Base-by-base conservation (phyloP, 208 protist species). In the Trypanosoma grayi region DNA sequence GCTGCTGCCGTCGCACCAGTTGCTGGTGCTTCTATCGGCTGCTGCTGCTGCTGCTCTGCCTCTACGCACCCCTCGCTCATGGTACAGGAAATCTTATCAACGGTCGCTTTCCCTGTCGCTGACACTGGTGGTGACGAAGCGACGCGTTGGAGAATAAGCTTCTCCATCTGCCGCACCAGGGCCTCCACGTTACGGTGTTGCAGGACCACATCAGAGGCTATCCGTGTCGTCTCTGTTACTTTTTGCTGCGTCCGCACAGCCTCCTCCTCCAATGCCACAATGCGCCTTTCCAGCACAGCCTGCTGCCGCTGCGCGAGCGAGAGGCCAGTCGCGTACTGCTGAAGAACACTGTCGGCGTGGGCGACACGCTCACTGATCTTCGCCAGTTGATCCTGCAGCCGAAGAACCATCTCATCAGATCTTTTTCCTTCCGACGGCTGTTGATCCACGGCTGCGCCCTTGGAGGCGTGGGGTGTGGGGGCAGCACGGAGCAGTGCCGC, bases 81-180 rank as follows among this genome's bases (percentile, higher is more conserved):
- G 3, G 14, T 14, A 13, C 7, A 39, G 34, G 13, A 39, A 39
- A 39, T 14, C 9, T 14, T 39, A 13, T 14, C 13, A 13, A 39
- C 34, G 34, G 13, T 39, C 9, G 13, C 34, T n/a, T n/a, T n/a
- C n/a, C n/a, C n/a, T n/a, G 34, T 7, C 13, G 34, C 7, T 39
- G 39, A 14, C 20, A n/a, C 14, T 43, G 39, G 3, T 37, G 16
- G 37, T 43, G 33, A 31, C 27, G 50, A 8, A 1, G 52, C 4
- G 1, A 30, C 4, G 18, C 37, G 33, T 11, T 31, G 43, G 5
- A 81, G 50, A 8, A 86, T 70, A 30, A 71, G 56, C 16, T 70
- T 69, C 56, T 90, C 86, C 48, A 90, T 72, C 60, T 93, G 86
- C 33, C 73, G 69, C 40, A 90, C 67, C 13, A 93, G 73, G 8